Evolutionary conservation across 108 stramenopile species (phyloP), one percentile per base, ranked within the genome.

Genomic region (Mediolabrus comicus): DNA sequence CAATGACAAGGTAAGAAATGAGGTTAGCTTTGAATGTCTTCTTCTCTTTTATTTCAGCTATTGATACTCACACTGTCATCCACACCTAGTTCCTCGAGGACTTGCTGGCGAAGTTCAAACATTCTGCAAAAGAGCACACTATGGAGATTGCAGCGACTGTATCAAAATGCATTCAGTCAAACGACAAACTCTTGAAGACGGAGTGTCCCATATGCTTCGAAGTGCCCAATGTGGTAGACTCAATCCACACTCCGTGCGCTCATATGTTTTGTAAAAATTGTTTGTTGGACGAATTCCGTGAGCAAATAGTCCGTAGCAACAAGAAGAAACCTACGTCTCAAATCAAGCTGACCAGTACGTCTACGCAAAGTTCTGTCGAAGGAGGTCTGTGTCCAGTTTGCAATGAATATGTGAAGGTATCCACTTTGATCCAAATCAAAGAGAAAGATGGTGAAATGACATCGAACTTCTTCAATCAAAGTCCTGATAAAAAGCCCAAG

Each of bases 151-250:
- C 86, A 12, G 54, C 80, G 11, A 71, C 59, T 24, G 52, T 95
- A 14, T 83, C 83, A 17, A 59, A 83, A 64, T 85, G 79, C 17
- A 69, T 89, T 22, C 59, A 84, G 31, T 69, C 69, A 24, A 72
- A 78, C 24, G 75, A 81, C 13, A 74, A 83, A 27, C 57, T 79
- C 27, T 39, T 94, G 17, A 66, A 86, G 17, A 88, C 83, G 26
- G 94, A 95, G 73, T 95, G 94, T 60, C 79, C 94, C 0, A 77
- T 90, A 39, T 95, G 91, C 55, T 77, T 95, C 11, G 91, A 95
- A 5, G 69, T 69, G 43, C 89, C 89, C 19, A 32, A 51, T 27
- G 69, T 91, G 19, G 67, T 79, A n/a, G 81, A 88, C 56, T 75
- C 85, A 6, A 87, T 88, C 2, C 60, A 92, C 30, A 95, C 91